Conservation (phyloP, 371 early-diverging fungal species). For the Mucor mucedo region DNA sequence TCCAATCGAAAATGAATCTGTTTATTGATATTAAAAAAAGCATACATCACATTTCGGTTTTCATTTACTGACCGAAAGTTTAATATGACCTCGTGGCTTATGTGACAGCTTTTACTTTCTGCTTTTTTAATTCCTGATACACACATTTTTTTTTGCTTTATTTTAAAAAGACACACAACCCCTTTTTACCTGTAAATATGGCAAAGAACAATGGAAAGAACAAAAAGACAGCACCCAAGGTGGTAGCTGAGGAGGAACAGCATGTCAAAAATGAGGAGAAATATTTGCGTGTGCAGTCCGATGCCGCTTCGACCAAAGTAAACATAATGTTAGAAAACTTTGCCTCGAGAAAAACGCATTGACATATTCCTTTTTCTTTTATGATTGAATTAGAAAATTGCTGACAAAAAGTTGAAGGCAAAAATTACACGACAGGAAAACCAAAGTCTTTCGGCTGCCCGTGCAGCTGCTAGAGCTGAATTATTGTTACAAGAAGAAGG, state of each 20-base stretch:
- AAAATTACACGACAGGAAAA: conserved; percentile 65
- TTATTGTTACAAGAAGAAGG: conserved; percentile 77
- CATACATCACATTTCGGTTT: too few relatives aligned
- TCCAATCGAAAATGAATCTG: too few relatives aligned
- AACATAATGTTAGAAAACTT: background rate
- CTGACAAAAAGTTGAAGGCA: conserved; percentile 70
- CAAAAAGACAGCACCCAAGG: conserved; percentile 10
- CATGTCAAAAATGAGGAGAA: conserved; percentile 43
- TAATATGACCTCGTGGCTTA: conserved; percentile 6
- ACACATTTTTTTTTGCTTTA: conserved; percentile 3
- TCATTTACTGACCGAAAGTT: too few relatives aligned
- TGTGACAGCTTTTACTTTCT: conserved; percentile 7
- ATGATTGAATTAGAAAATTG: conserved; percentile 50
- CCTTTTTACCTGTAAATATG: background rate
- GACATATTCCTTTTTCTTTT: background rate
- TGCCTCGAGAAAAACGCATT: background rate
- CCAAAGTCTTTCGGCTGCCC: conserved; percentile 70
- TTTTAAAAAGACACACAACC: background rate
- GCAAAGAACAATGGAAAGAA: conserved; percentile 10
- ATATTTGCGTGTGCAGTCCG: conserved; percentile 32
- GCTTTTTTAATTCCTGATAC: background rate
- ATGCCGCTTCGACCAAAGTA: conserved; percentile 30
- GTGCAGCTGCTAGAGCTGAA: conserved; percentile 79
- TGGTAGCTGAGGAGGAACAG: conserved; percentile 11
- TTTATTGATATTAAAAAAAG: too few relatives aligned